Percentiles rank a stretch among this genome's conserved stretches.
Evolutionary conservation across 768 basidiomycete genomes (phyloP).

Genomic region (Rhodotorula diobovata): DNA sequence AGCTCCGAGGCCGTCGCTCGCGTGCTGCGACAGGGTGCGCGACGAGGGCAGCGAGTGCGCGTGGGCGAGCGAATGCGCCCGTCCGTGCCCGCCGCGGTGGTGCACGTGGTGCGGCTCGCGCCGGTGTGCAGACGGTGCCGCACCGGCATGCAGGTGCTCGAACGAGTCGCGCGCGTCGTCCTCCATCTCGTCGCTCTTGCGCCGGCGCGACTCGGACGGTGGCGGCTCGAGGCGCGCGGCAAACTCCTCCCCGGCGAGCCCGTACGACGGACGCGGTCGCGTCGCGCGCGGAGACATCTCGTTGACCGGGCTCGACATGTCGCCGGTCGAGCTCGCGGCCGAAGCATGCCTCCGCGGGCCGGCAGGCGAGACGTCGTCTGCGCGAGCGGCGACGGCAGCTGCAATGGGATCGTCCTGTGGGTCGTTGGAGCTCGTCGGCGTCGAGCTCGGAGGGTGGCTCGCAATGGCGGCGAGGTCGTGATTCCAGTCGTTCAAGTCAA

Average conservation of each 20-base stretch:
- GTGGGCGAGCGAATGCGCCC: constrained; percentile 33
- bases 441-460: constrained; percentile 29
- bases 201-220: constrained; percentile 21
- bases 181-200: constrained; percentile 40
- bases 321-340: constrained; percentile 2
- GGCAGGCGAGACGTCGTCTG: neutral
- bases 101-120: constrained; percentile 11
- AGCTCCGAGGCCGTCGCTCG: neutral
- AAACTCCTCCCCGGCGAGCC: constrained; percentile 3
- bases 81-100: neutral
- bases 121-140: neutral
- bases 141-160: neutral
- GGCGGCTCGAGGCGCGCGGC: constrained; percentile 15
- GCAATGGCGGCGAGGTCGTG: constrained; percentile 36
- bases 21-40: constrained; percentile 27
- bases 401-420: neutral
- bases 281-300: constrained; percentile 16
- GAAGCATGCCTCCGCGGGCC: constrained; percentile 3
- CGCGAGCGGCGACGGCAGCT: neutral
- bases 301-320: constrained; percentile 33
- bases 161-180: constrained; percentile 21
- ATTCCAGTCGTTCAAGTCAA: constrained; percentile 38
- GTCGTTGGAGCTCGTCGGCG: constrained; percentile 18
- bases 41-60: constrained; percentile 33
- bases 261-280: constrained; percentile 9